Evolutionary conservation across 352 stramenopile species (phyloP), one percentile per base, ranked within the genome.

Genomic region (Phytophthora sp.): DNA sequence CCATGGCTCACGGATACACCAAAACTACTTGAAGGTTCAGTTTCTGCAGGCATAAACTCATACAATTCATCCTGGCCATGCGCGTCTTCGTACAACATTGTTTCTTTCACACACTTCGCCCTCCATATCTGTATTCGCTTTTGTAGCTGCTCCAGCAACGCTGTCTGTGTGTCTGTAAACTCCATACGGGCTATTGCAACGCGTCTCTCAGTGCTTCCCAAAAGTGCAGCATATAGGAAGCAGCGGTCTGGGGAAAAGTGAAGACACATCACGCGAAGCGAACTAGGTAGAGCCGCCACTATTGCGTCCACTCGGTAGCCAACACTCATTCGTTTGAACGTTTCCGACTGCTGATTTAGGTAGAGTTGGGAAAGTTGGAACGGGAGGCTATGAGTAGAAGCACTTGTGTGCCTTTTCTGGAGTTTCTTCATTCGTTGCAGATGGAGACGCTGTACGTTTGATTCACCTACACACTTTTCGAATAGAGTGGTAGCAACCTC

Each of bases 181-280:
- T 92, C 83, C 70, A 92, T 91, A 0, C 83, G 62, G 4, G 70
- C 70, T 17, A 91, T 72, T 0, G 72, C 77, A 21, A 67, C 75
- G 12, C 71, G 56, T 21, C 79, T 82, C 21, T 88, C 74, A 9
- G 52, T 65, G 17, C 38, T 76, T 0, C 62, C 62, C 2, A 80
- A 60, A 23, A 90, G 21, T 1, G 68, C 75, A 3, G 69, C 78
- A 31, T 86, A 93, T 8, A 95, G 46, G 30, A 88, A 93, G 31
- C 76, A 86, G 2, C 64, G 69, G 38, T 95, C 82, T 4, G 75
- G 77, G 4, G 86, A 93, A 18, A 94, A 76, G 46, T 93, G 86
- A 5, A 93, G 69, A 35, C 68, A 76, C 18, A 93, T 18, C 0
- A 92, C 28, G 2, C 78, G 66, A 1, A 73, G 59, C 3, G 64